Evolutionary conservation across 768 basidiomycete species (phyloP), one percentile per base, ranked within the genome.

Genomic region (Nevesoporus exiguus): DNA sequence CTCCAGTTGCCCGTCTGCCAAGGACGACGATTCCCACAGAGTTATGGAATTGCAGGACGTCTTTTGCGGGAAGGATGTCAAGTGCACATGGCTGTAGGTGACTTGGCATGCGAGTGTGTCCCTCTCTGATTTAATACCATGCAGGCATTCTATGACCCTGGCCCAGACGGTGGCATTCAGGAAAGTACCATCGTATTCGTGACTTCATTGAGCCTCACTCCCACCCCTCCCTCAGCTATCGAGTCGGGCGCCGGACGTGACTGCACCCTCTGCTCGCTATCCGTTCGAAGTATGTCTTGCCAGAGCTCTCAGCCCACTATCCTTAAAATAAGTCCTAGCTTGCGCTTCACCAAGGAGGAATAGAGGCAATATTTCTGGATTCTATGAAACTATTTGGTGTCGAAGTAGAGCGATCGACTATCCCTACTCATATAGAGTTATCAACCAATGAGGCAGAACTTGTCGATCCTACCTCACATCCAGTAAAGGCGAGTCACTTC

Each of bases 131-230:
- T 14, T 42, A n/a, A 1, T 52, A 21, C 42, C 47, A 15, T 24
- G 5, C 49, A 90, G 88, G 83, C 88, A 3, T 89, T 90, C 66
- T 90, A 90, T 60, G 84, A 88, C 59, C 88, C 88, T 3, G 73
- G 77, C 25, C 67, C 78, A 5, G 64, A 77, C 30, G 85, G 84
- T 13, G 83, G 81, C 1, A 85, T 89, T 40, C 77, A 82, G 73
- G 86, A 81, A 39, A 48, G 69, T 46, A 36, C 4, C 0, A 21
- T 25, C 24, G 15, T 21, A 3, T 19, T 24, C 15, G 17, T 27
- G 17, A 22, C n/a, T 21, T 48, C 7, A 48, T 52, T 8, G 11
- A 43, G 14, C 50, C 44, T 50, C 21, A 48, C 40, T n/a, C n/a
- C n/a, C n/a, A 21, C 5, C 40, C 46, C 11, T 7, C 40, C 34